Evolutionary conservation across 2,329 filamentous ascomycete species (phyloP).

Genomic region (Gnomoniopsis sp.): DNA sequence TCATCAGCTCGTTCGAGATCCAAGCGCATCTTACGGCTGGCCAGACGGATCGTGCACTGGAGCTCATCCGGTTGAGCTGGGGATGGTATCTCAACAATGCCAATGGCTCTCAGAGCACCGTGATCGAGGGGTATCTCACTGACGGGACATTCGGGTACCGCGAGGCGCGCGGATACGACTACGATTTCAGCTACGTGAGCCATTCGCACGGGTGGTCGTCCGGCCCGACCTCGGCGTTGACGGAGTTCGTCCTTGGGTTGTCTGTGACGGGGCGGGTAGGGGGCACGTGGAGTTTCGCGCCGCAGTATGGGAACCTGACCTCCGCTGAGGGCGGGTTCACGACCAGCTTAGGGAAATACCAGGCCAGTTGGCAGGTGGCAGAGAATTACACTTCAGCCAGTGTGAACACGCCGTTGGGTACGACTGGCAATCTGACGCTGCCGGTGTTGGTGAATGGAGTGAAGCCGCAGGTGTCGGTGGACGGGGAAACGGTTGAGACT

Average conservation of each 20-base stretch:
- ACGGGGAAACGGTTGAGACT: constrained; percentile 16
- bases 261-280: constrained; percentile 33
- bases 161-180: constrained; percentile 45
- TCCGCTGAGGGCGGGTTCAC: constrained; percentile 37
- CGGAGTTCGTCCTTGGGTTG: constrained; percentile 40
- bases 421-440: constrained; percentile 24
- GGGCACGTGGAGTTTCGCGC: constrained; percentile 33
- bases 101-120: constrained; percentile 55
- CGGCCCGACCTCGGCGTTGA: constrained; percentile 44
- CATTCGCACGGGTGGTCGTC: constrained; percentile 49
- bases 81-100: constrained; percentile 58
- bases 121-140: constrained; percentile 55
- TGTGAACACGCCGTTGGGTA: constrained; percentile 24
- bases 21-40: constrained; percentile 51
- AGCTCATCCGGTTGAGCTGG: constrained; percentile 55
- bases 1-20: constrained; percentile 57
- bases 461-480: constrained; percentile 19
- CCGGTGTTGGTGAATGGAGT: constrained; percentile 18
- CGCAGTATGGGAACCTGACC: constrained; percentile 36
- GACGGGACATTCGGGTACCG: constrained; percentile 58
- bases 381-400: constrained; percentile 20
- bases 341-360: constrained; percentile 35
- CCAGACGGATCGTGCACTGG: constrained; percentile 47
- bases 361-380: constrained; percentile 26
- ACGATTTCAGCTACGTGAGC: constrained; percentile 44